These are phyloP conservation scores for Cyberlindnera euphorbiiphila DNA, from an alignment of 805 yeast species.

Conservation along the genomic window DNA sequence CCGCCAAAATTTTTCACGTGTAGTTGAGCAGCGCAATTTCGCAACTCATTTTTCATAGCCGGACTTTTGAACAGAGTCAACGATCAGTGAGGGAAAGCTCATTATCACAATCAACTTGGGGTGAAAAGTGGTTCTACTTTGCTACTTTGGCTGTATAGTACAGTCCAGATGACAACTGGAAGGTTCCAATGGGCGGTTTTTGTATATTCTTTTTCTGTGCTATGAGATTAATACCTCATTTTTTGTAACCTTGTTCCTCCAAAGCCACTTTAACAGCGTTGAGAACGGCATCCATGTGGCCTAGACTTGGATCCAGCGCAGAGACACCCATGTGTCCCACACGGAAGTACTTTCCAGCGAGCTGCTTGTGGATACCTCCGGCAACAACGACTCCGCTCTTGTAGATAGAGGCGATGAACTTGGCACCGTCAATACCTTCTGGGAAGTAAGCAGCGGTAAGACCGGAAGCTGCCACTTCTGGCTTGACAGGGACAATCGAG, in stretches of 20 bases:
- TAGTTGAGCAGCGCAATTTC: neutral
- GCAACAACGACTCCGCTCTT: conserved; percentile 74
- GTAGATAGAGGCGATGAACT: conserved; percentile 52
- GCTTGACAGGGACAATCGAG: conserved; percentile 56
- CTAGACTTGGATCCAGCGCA: conserved; percentile 50
- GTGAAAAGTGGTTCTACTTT: too few species aligned
- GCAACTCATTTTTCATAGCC: neutral
- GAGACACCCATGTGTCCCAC: conserved; percentile 96
- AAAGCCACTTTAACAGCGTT: conserved; percentile 43
- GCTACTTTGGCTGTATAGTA: too few species aligned
- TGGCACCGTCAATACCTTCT: conserved; percentile 65
- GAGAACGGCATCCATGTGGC: conserved; percentile 50
- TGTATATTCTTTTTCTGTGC: neutral
- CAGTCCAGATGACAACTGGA: too few species aligned
- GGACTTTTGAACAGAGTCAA: conserved; percentile 3
- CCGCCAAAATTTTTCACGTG: conserved; percentile 6
- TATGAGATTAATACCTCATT: conserved; percentile 3
- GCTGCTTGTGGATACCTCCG: conserved; percentile 83
- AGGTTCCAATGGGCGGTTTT: too few species aligned
- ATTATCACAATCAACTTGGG: too few species aligned
- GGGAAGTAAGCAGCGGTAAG: conserved; percentile 83
- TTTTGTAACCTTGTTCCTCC: conserved; percentile 35
- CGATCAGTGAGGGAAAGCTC: neutral
- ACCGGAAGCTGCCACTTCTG: conserved; percentile 76
- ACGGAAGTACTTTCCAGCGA: conserved; percentile 80